Evolutionary conservation across 2,329 filamentous ascomycete species (phyloP), one percentile per base, ranked within the genome.

Genomic region (Lachnellula hyalina): DNA sequence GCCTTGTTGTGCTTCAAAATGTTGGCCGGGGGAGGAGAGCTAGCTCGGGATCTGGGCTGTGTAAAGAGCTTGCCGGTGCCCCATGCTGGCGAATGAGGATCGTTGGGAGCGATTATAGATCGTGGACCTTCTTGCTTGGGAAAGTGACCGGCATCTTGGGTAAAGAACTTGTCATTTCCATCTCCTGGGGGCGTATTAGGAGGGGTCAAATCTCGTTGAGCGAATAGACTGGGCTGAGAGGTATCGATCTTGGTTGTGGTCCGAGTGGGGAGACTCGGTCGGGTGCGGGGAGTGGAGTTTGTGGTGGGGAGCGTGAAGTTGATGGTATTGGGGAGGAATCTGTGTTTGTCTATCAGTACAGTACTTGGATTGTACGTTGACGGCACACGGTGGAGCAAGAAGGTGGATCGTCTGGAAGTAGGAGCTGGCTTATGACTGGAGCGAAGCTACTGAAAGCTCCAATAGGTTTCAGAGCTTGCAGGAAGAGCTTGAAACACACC

Each of bases 241-340:
- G 80, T 85, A 23, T 80, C 75, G 9, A 82, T 80, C 49, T 73
- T 78, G 70, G 54, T 73, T 69, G 49, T 73, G 70, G 55, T 46
- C 47, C 41, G 72, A 73, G 55, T 73, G 64, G 64, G 64, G 53
- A 51, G 51, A 28, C 40, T 54, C 1, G 57, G 55, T 56, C 60
- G 63, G 42, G 55, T 53, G 40, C 55, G 60, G 34, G 71, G 73
- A 50, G 76, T 75, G 34, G 77, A 78, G 54, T 4, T 32, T 11
- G 58, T 65, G 40, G 78, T 77, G 11, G 83, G 82, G 54, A 89
- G 78, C 63, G 86, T 85, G 71, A 97, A 97, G 71, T 96, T 86
- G 67, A 96, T 79, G 41, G 93, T 97, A 71, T 96, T 92, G 35
- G 93, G 93, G 36, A 96, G 82, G 70, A 96, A 96, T 54, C 92